Evolutionary conservation across 169 alveolate species (phyloP), one percentile per base, ranked within the genome.

Genomic region (Cryptosporidium tyzzeri): DNA sequence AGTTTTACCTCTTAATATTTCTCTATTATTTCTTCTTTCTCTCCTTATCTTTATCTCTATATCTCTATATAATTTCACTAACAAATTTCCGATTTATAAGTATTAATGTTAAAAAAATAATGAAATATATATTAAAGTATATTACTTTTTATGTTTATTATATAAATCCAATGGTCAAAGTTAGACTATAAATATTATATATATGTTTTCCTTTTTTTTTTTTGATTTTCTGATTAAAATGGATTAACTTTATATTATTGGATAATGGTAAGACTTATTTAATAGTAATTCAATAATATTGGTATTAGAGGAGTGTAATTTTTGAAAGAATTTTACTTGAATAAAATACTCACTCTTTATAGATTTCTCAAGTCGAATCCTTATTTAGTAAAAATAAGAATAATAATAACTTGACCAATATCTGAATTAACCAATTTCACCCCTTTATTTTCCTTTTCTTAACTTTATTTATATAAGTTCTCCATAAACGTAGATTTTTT

Each of bases 401-500:
- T 37, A 0, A 35, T 35, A 35, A 4, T 21, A n/a, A 23, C 35
- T 21, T 55, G 8, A n/a, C 50, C 33, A 65, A 65, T 65, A 35
- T 37, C 29, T 26, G 71, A 65, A 35, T 37, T 33, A 35, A 31
- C 51, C 12, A 37, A 29, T 33, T 41, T 41, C 0, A 65, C 33
- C 71, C n/a, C 51, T 65, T 65, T 26, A 65, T 26, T 18, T 23
- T 62, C 10, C 48, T 31, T 65, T 37, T 16, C 16, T 55, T 55
- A 21, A 55, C 1, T 33, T 29, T 21, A 31, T 65, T 31, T 31
- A 35, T 65, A 14, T 5, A 29, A 26, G 51, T 65, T 65, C 29
- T 37, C 26, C 71, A 65, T 65, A 65, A 44, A 69, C 62, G 26
- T 44, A n/a, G 8, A 12, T 69, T 44, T 69, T 44, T 48, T 41